Conservation (phyloP, 805 yeast species). For the Saccharomycopsis babjevae region DNA sequence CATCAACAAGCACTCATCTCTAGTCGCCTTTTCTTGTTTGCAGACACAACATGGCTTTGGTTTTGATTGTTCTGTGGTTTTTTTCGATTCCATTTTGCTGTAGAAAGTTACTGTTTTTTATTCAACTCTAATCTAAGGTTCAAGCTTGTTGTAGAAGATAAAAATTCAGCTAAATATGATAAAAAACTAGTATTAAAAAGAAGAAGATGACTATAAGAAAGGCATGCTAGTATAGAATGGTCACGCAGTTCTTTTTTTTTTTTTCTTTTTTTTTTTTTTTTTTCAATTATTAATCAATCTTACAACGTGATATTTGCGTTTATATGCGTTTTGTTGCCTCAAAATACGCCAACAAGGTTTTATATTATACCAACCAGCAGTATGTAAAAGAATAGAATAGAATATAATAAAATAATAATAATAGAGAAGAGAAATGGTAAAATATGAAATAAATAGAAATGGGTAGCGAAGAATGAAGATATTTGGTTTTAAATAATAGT, state of each 20-base stretch:
- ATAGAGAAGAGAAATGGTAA: not conserved
- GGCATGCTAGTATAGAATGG: too few species aligned
- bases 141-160: not conserved
- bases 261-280: not conserved
- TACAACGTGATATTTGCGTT: not conserved
- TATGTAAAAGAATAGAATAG: not conserved
- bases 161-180: not conserved
- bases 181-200: not conserved
- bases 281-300: not conserved
- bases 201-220: not conserved
- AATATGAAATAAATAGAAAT: not conserved
- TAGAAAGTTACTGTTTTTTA: not conserved
- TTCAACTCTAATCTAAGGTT: not conserved
- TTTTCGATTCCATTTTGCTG: not conserved
- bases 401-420: not conserved
- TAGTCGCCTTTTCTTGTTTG: slow-evolving; percentile 62
- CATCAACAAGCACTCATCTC: slow-evolving; percentile 80
- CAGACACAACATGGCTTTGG: slow-evolving; percentile 98
- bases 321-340: not conserved
- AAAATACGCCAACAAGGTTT: not conserved
- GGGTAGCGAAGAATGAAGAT: too few species aligned
- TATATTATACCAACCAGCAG: not conserved
- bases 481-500: too few species aligned
- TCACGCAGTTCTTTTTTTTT: not conserved
- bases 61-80: slow-evolving; percentile 26